phyloP scores from a whole-genome alignment of 352 stramenopile species.

The Phytopythium boreale region DNA sequence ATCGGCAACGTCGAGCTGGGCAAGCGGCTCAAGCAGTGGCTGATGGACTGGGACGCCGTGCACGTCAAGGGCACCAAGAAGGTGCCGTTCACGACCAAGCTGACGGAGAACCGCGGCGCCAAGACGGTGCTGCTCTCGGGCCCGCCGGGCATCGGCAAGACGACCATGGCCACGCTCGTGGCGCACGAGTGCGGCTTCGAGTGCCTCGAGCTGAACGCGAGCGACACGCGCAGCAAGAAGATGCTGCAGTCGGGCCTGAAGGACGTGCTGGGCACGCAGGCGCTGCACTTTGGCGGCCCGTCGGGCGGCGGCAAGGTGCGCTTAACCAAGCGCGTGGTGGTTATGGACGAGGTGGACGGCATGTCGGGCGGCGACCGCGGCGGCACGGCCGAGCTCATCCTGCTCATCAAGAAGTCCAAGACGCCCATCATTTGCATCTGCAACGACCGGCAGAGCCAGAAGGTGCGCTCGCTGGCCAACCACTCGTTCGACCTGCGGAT shows the following conservation, averaged over 20 bases:
- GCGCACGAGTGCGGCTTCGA: constrained; percentile 91
- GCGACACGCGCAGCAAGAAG: constrained; percentile 97
- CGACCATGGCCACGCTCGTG: constrained; percentile 94
- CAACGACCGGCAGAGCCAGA: constrained; percentile 97
- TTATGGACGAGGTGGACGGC: constrained; percentile 99
- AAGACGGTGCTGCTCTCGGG: constrained; percentile 96
- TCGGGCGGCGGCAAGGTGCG: constrained; percentile 53
- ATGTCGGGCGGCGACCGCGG: constrained; percentile 97
- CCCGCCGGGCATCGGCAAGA: constrained; percentile 96
- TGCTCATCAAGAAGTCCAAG: constrained; percentile 98
- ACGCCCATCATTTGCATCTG: constrained; percentile 99
- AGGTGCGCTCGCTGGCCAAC: constrained; percentile 94
- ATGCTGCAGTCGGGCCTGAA: constrained; percentile 89
- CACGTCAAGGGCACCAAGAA: constrained; percentile 86
- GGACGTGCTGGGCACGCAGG: constrained; percentile 92
- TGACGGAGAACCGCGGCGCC: constrained; percentile 86
- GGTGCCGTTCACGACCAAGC: constrained; percentile 66
- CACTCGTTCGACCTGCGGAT: constrained; percentile 98
- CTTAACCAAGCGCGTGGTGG: constrained; percentile 89
- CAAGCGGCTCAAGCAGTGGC: constrained; percentile 86
- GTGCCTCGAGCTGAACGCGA: constrained; percentile 96
- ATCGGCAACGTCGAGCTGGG: constrained; percentile 92
- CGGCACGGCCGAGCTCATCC: constrained; percentile 97
- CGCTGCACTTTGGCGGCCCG: constrained; percentile 76
- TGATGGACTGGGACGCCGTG: constrained; percentile 76